Conservation (phyloP, 2,329 filamentous ascomycete genomes). For the Apiospora aurea region DNA sequence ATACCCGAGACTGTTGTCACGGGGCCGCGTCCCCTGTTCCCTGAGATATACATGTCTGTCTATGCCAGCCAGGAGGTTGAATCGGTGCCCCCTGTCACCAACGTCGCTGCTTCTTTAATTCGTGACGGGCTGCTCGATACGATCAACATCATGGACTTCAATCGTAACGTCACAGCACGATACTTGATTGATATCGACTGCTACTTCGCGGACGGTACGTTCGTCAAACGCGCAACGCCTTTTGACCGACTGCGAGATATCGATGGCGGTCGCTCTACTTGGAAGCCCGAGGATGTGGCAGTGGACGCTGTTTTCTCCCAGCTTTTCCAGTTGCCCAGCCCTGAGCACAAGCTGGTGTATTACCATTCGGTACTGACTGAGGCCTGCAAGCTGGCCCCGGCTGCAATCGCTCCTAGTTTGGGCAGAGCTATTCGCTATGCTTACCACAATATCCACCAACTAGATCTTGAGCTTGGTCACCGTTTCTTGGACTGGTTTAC, state of each 20-base stretch:
- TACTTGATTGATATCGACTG: slow-evolving; percentile 94
- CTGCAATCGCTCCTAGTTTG: slow-evolving; percentile 93
- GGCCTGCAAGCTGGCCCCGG: slow-evolving; percentile 92
- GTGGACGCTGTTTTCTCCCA: slow-evolving; percentile 99
- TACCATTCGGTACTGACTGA: slow-evolving; percentile 96
- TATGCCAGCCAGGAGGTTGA: slow-evolving; percentile 87
- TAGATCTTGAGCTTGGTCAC: slow-evolving; percentile 87
- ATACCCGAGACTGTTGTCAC: slow-evolving; percentile 79
- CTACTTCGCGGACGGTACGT: slow-evolving; percentile 89
- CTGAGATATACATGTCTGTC: slow-evolving; percentile 93
- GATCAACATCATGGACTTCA: slow-evolving; percentile 93
- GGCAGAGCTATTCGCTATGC: slow-evolving; percentile 92
- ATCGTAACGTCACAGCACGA: slow-evolving; percentile 84
- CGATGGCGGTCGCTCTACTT: slow-evolving; percentile 72
- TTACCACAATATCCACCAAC: slow-evolving; percentile 80
- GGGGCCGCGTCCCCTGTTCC: slow-evolving; percentile 81
- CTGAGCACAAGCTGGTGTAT: slow-evolving; percentile 95
- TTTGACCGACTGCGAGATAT: slow-evolving; percentile 86
- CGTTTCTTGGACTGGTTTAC: slow-evolving; percentile 98
- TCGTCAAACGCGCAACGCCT: slow-evolving; percentile 90
- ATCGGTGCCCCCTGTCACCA: slow-evolving; percentile 80
- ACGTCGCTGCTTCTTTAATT: slow-evolving; percentile 82
- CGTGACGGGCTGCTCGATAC: slow-evolving; percentile 89
- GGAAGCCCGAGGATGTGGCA: slow-evolving; percentile 97
- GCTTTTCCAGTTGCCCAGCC: slow-evolving; percentile 82